Evolutionary conservation across 495 filamentous ascomycete genomes (phyloP), one percentile per base, ranked within the genome.

Genomic region (Cercophora scortea): DNA sequence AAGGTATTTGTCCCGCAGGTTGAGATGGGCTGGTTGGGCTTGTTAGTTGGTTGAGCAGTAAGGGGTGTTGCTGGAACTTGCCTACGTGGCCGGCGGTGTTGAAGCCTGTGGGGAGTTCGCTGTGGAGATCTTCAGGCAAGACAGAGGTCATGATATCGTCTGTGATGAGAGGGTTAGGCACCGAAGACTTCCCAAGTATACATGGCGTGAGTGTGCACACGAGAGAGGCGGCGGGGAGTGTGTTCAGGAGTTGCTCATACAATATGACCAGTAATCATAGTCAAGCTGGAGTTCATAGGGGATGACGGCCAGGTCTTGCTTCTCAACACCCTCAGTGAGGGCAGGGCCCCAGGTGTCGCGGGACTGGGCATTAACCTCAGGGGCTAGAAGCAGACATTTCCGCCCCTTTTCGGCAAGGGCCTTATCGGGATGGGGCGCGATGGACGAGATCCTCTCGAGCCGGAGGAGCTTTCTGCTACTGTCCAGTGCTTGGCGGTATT

Each of bases 21-120:
- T 99, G 25, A 99, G 67, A 61, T 99, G 93, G 32, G 87, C 89
- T 69, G 25, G 25, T 4, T 33, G 35, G 35, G 1, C 76, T 45
- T 36, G 46, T 63, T n/a, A 59, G 54, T 25, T 25, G 2, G 25
- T 19, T 1, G 3, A 44, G 12, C 36, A n/a, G 9, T 6, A 40
- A 35, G n/a, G 10, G 33, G 41, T 25, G 32, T 17, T 11, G 17
- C 10, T 16, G 12, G n/a, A 54, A 54, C 80, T 48, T 75, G 86
- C 85, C 84, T 43, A 99, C 82, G 59, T 99, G 94, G 41, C 93
- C 93, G 38, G 89, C 88, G 49, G 83, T 79, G 42, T 84, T 87
- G 74, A 92, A 97, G 19, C 90, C 89, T 35, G 79, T 75, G n/a
- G 93, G 94, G 8, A 93, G 74, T 35, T 95, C 90, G 18, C 80